Evolutionary conservation across 176 grass and related monocot genomes (phyloP), one percentile per base, ranked within the genome.

Genomic region (Pontederia paniculata): DNA sequence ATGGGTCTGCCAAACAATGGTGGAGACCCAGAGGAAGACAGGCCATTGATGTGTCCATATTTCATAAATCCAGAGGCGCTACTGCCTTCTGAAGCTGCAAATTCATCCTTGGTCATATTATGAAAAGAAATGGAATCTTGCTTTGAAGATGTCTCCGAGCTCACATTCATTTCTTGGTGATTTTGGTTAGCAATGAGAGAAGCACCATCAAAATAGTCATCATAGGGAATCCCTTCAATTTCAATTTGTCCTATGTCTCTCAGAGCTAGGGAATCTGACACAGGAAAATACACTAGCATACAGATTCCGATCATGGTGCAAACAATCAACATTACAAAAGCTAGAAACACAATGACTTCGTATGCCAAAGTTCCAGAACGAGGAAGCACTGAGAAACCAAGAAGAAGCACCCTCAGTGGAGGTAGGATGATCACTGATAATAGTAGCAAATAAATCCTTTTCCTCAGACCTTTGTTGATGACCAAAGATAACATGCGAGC

Each of bases 111-210:
- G 44, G 88, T 78, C 89, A 95, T 83, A 18, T 84, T 85, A 44
- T 81, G 89, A 77, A 95, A 95, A 10, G 89, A 95, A 79, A 95
- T 82, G 23, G 89, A 95, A 25, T 81, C 84, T 37, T 69, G 68
- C 73, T 85, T 89, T 28, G 85, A 83, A 48, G 85, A 83, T 18
- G 85, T 77, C 52, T 95, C 90, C 20, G 81, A 84, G 70, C 79
- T 95, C 45, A 81, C 74, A 48, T 81, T 78, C 15, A 82, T 62
- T 60, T 95, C 89, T 31, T 57, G 69, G 23, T 77, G 74, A 45
- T 75, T 81, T 57, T 84, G 81, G 63, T 95, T 88, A 48, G 72
- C 72, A 66, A 89, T 53, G n/a, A 89, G 81, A 42, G 84, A 89
- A 0, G 65, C 58, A 23, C 65, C 71, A 18, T 95, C 81, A 50